These are phyloP conservation scores for Lachancea fermentati DNA, from an alignment of 805 yeast genomes.

Conservation along the genomic window DNA sequence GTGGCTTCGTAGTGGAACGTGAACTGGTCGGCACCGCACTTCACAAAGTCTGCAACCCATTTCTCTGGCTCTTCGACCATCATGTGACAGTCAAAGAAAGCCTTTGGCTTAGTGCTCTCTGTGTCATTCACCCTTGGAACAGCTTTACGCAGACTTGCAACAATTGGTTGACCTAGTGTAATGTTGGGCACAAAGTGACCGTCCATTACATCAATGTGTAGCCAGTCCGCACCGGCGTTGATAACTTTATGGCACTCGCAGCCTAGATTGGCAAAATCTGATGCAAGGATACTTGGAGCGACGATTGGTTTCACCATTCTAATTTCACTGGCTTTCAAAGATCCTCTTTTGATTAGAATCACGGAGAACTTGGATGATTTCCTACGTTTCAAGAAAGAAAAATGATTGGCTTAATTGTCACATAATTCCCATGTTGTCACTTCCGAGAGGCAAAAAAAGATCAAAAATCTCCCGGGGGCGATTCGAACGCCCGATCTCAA, in stretches of 20 bases:
- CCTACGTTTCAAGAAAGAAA: constrained; percentile 1
- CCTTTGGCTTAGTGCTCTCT: constrained; percentile 35
- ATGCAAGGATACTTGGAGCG: constrained; percentile 92
- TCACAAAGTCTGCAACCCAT: constrained; percentile 90
- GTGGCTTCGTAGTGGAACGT: constrained; percentile 96
- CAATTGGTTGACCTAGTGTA: constrained; percentile 89
- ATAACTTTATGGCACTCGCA: constrained; percentile 80
- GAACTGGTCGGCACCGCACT: constrained; percentile 92
- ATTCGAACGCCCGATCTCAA: constrained; percentile 48
- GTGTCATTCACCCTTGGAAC: constrained; percentile 59
- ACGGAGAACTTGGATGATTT: constrained; percentile 1
- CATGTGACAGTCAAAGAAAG: constrained; percentile 93
- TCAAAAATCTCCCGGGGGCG: constrained; percentile 43
- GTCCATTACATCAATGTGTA: constrained; percentile 97
- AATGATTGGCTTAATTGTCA: neutral
- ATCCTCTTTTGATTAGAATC: no score
- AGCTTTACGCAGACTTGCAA: constrained; percentile 65
- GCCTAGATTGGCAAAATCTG: constrained; percentile 86
- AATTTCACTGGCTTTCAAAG: neutral
- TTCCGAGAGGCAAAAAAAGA: constrained; percentile 9
- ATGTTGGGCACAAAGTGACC: constrained; percentile 98
- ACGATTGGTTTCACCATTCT: constrained; percentile 73
- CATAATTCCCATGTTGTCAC: neutral
- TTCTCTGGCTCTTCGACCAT: constrained; percentile 90
- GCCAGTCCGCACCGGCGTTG: constrained; percentile 87